phyloP scores from a whole-genome alignment of 441 rosid species.

The Gossypium trilobum region DNA sequence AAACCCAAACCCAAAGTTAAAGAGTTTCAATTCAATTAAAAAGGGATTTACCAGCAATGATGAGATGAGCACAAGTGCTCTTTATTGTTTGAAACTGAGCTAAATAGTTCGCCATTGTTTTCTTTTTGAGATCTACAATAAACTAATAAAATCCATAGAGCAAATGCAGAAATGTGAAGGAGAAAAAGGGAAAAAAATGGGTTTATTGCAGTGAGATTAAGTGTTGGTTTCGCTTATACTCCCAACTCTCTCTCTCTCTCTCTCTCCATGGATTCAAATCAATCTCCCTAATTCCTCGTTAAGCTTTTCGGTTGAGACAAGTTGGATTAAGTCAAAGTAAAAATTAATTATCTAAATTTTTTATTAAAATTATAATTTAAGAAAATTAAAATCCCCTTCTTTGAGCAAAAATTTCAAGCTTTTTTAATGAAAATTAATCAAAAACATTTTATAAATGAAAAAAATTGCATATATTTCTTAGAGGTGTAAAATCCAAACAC shows the following conservation, averaged over 20 bases:
- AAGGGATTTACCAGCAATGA: conserved; percentile 54
- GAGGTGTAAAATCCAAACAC: neutral
- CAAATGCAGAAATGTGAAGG: conserved; percentile 9
- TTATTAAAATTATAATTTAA: neutral
- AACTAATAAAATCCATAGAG: conserved; percentile 24
- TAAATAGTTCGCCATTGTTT: conserved; percentile 56
- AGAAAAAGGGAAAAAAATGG: neutral
- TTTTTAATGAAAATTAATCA: neutral
- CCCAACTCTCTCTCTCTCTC: neutral
- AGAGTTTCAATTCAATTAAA: neutral
- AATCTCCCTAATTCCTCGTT: neutral
- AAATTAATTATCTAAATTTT: neutral
- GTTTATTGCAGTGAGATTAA: neutral
- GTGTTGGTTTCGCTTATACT: neutral
- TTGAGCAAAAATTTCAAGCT: neutral
- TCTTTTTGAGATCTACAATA: conserved; percentile 38
- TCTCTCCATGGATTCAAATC: neutral
- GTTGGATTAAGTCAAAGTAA: neutral
- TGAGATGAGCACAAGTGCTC: conserved; percentile 65
- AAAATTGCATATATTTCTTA: neutral
- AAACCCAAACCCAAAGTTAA: conserved; percentile 7
- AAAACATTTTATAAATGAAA: neutral
- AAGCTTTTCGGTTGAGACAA: neutral
- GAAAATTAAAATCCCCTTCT: neutral
- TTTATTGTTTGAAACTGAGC: conserved; percentile 90